Evolutionary conservation across 148 eudicot species (phyloP), one percentile per base, ranked within the genome.

Genomic region (Persicaria maculosa): DNA sequence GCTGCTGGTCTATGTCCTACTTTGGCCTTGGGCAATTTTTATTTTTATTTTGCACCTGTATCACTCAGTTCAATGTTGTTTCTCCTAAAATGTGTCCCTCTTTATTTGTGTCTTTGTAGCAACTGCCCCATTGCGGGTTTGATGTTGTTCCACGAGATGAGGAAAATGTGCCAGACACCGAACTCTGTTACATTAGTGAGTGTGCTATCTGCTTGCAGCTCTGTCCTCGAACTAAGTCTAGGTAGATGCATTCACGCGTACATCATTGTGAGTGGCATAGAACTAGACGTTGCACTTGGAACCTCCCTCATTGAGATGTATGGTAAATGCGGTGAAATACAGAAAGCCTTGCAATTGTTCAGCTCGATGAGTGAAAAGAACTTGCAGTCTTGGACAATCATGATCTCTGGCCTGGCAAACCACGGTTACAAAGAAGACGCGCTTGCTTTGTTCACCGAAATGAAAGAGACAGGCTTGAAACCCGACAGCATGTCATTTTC

Each of bases 131-230:
- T 58, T 71, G 75, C 74, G 16, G 87, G 84, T 31, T 74, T 86
- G 55, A 46, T 54, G 58, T 72, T 72, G 45, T 79, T 86, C 74
- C 79, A 62, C 44, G 74, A 69, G 31, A 84, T 86, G 87, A 79
- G 50, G 57, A 59, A n/a, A n/a, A 80, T 11, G 55, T 75, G 78
- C 25, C 77, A 62, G 55, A 80, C 72, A 71, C 90, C 90, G 14
- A 86, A 84, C 74, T 80, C 74, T 43, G 77, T 86, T 72, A 86
- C 90, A 72, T 71, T 86, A 50, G 80, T 86, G 65, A 86, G 87
- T 77, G 36, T 82, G 59, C 82, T 86, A 43, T 79, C 90, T 43
- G 87, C 85, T 17, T 84, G 83, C 54, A 75, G 84, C 57, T 50
- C 17, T 72, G 75, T 86, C 76, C 81, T 82, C 3, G 75, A 58